Conservation (phyloP, 2,329 filamentous ascomycete species). For the Fusarium goolgardi region DNA sequence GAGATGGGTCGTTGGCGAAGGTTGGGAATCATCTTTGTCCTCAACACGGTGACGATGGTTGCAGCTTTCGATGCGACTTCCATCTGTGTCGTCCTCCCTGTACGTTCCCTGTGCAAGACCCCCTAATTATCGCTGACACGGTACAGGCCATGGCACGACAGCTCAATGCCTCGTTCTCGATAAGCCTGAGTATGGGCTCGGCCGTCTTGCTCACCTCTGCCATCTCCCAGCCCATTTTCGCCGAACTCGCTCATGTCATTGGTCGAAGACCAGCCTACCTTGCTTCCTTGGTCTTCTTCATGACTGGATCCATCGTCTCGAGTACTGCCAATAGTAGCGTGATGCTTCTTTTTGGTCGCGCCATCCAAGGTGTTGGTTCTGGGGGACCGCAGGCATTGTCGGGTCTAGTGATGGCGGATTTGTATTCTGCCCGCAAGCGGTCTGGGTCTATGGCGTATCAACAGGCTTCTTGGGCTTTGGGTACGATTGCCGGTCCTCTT, state of each 20-base stretch:
- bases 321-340: constrained; percentile 49
- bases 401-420: constrained; percentile 52
- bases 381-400: constrained; percentile 51
- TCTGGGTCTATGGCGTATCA: constrained; percentile 55
- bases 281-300: constrained; percentile 48
- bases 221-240: constrained; percentile 65
- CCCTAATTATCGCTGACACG: not conserved
- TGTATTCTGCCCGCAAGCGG: constrained; percentile 57
- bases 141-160: constrained; percentile 42
- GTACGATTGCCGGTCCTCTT: constrained; percentile 56
- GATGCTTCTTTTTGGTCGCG: constrained; percentile 50
- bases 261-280: constrained; percentile 49
- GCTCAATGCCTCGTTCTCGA: constrained; percentile 43
- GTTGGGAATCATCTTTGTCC: constrained; percentile 34
- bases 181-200: constrained; percentile 61
- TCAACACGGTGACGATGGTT: constrained; percentile 39
- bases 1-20: constrained; percentile 15
- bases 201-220: constrained; percentile 75
- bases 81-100: constrained; percentile 47
- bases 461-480: constrained; percentile 65
- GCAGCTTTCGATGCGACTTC: constrained; percentile 48
- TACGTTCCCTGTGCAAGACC: constrained; percentile 2
- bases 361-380: constrained; percentile 53
- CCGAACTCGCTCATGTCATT: constrained; percentile 52
- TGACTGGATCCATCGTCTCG: constrained; percentile 56